Percentiles rank a stretch among this genome's conserved stretches.
Evolutionary conservation across 129 eudicot genomes (phyloP).

Genomic region (Centella asiatica): DNA sequence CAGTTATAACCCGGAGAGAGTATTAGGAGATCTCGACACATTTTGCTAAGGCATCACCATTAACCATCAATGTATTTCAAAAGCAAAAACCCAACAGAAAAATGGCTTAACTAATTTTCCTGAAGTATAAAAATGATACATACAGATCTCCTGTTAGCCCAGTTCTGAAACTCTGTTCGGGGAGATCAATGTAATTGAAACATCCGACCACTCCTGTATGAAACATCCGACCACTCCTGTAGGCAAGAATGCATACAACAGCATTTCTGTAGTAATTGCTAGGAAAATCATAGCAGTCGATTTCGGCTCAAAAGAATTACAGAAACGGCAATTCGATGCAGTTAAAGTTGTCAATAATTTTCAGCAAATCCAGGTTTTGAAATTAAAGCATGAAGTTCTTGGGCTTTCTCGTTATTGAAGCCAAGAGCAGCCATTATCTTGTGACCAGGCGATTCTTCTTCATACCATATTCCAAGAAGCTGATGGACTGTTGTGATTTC

Average conservation of each 20-base stretch:
- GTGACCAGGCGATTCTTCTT: slow-evolving; percentile 61
- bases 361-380: slow-evolving; percentile 51
- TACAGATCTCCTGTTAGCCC: neutral
- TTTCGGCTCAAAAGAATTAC: neutral
- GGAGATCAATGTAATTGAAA: neutral
- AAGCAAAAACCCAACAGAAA: too few relatives aligned
- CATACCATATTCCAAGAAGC: slow-evolving; percentile 70
- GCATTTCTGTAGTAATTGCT: neutral
- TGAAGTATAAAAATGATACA: too few relatives aligned
- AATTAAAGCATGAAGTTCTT: slow-evolving; percentile 39
- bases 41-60: too few relatives aligned
- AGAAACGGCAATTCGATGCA: neutral
- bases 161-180: neutral
- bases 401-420: slow-evolving; percentile 45
- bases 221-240: neutral
- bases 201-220: neutral
- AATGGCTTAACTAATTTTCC: too few relatives aligned
- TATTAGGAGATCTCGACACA: too few relatives aligned
- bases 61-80: too few relatives aligned
- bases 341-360: slow-evolving; percentile 24
- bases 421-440: slow-evolving; percentile 58
- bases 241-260: neutral
- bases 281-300: neutral
- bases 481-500: slow-evolving; percentile 56
- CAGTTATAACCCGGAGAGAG: too few relatives aligned